Evolutionary conservation across 2,329 filamentous ascomycete genomes (phyloP), one percentile per base, ranked within the genome.

Genomic region (Sporothrix schenckii): DNA sequence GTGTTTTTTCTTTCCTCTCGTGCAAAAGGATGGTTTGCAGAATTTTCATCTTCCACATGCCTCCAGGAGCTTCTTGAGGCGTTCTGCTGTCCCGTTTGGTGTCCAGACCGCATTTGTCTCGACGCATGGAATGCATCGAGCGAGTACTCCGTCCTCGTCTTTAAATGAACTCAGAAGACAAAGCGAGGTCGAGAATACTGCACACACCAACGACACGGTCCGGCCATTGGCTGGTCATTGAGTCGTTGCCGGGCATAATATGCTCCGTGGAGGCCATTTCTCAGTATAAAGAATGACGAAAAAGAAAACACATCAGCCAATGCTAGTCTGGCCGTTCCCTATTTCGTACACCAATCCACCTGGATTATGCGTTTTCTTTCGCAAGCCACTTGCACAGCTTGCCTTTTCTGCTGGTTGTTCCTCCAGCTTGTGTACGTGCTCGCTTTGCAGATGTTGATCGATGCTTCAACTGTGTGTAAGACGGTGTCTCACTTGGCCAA

Each of bases 401-500:
- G 61, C 61, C 21, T 65, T 50, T 50, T 50, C 30, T 39, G n/a
- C 9, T 21, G 10, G 56, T 44, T 19, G 14, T 14, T 44, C n/a
- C n/a, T 39, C 19, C 11, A 41, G 19, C 54, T 21, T 61, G n/a
- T 61, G 34, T 21, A n/a, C 14, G n/a, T 16, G 60, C 39, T 49
- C 30, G 60, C 30, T 24, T 50, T 4, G 21, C 58, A 63, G 58
- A 30, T 11, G 34, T 30, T 21, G 14, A 16, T 63, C 13, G 41
- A 63, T 63, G 21, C 60, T 19, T 41, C 16, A 7, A 27, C 4
- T 27, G 44, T 47, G 60, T 49, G 24, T 50, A 39, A 13, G 60
- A 30, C 41, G 60, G 53, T 68, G 66, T 68, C 66, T 60, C 66
- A 68, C 53, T 49, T 61, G 54, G 44, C 54, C 67, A 61, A 69